Conservation (phyloP, 495 filamentous ascomycete genomes). For the Cladorrhinum samala region DNA sequence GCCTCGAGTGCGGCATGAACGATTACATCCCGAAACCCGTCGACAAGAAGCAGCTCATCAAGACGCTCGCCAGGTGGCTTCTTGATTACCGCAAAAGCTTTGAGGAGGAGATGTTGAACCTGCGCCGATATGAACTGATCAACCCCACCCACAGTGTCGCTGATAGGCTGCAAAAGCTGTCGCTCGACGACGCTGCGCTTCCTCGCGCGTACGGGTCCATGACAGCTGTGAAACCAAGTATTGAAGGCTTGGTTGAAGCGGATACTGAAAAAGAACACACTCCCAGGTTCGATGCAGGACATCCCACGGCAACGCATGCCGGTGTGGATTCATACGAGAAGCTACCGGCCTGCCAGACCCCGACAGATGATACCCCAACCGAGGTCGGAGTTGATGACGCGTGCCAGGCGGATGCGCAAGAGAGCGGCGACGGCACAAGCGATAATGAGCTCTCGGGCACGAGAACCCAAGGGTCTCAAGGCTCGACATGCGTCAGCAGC, state of each 20-base stretch:
- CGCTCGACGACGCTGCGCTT: neutral
- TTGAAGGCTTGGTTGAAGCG: neutral
- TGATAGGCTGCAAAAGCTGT: neutral
- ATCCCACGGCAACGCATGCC: neutral
- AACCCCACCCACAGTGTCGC: neutral
- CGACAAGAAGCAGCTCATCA: constrained; percentile 36
- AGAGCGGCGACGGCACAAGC: neutral
- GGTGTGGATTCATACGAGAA: too few species aligned
- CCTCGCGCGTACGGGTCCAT: neutral
- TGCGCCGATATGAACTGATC: neutral
- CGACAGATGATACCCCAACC: neutral
- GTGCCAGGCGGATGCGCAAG: too few species aligned
- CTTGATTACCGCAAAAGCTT: constrained; percentile 11
- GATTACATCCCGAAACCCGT: constrained; percentile 59
- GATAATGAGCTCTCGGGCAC: neutral
- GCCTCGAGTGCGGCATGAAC: constrained; percentile 56
- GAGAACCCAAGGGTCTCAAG: neutral
- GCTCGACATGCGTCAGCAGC: neutral
- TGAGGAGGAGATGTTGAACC: neutral
- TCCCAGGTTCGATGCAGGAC: neutral
- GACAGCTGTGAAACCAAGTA: neutral
- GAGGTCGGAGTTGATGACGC: neutral
- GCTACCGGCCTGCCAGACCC: neutral
- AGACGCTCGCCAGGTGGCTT: constrained; percentile 41
- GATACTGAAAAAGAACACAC: neutral